A percentile compares a stretch with the other conserved stretches of the same genome.
phyloP scores from a whole-genome alignment of 441 rosid genomes.

The Populus hybrid region DNA sequence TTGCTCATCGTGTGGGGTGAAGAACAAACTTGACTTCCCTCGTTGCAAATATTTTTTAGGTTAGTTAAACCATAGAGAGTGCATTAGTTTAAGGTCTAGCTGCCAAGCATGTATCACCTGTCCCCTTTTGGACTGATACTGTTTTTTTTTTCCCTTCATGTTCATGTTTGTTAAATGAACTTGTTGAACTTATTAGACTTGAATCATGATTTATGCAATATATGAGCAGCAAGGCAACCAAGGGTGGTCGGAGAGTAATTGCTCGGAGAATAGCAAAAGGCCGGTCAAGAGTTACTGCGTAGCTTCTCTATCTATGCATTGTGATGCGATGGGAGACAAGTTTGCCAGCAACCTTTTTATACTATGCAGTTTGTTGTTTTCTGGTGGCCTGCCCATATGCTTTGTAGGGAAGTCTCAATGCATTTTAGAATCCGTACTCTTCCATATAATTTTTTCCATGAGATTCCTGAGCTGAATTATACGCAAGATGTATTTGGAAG shows the following conservation, averaged over 20 bases:
- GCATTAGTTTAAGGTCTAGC: not conserved
- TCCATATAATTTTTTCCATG: not conserved
- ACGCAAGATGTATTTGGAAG: constrained; percentile 6
- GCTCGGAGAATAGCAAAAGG: constrained; percentile 98
- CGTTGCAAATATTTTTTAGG: not conserved
- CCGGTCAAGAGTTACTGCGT: constrained; percentile 83
- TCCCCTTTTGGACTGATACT: not conserved
- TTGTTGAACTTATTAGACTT: constrained; percentile 5
- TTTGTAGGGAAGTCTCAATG: constrained; percentile 5
- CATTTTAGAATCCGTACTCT: constrained; percentile 13
- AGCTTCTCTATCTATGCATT: constrained; percentile 22
- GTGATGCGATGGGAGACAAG: constrained; percentile 1
- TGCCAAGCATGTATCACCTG: not conserved
- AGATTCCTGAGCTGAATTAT: constrained; percentile 6
- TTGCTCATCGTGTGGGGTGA: not conserved
- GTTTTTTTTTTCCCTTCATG: not conserved
- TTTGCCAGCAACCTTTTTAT: constrained; percentile 11
- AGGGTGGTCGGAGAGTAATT: constrained; percentile 93
- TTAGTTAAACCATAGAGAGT: not conserved
- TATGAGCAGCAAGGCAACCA: constrained; percentile 99
- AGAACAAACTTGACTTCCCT: not conserved
- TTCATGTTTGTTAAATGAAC: not conserved
- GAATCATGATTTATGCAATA: constrained; percentile 22
- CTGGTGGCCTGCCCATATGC: not conserved
- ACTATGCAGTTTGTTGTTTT: constrained; percentile 10